Evolutionary conservation across 768 basidiomycete species (phyloP), one percentile per base, ranked within the genome.

Genomic region (Coprinopsis strossmayeri): DNA sequence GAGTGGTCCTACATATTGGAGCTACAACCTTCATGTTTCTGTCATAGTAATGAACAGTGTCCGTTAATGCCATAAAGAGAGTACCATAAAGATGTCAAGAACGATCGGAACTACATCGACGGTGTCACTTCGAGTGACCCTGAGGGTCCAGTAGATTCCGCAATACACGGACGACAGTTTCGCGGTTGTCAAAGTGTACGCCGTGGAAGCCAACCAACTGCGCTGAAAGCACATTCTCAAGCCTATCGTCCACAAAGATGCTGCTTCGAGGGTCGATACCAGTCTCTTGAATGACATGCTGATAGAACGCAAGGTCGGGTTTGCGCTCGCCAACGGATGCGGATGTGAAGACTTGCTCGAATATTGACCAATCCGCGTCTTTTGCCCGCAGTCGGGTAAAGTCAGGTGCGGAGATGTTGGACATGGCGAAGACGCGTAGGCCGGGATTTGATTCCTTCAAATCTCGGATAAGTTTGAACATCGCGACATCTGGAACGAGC

Each of bases 171-270:
- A 69, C 1, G 28, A 69, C 69, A 27, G 60, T 59, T 0, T 44
- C 53, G 11, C 55, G 52, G 24, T 61, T 54, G 37, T 70, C 64
- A 45, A 64, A 69, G 18, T 70, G 58, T 41, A 75, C 61, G 1
- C 71, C 70, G 15, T 62, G 57, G 32, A 74, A 61, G 13, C 73
- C 73, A 9, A 74, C 58, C 0, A 68, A 70, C 2, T 68, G 68
- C 2, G 72, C 73, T 1, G 66, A 57, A 2, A 67, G 54, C 5
- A 75, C 67, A 45, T 74, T 73, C 51, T 73, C 71, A 10, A 58
- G 54, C 40, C 67, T 66, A 57, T 73, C 71, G 42, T 74, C 73
- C 20, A 75, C 63, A 51, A 74, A 74, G 17, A 72, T 62, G 4
- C 66, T 64, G 0, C 58, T 58, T 0, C 45, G 32, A 1, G 72